phyloP scores from a whole-genome alignment of 345 rosid species.

The Garcia nutans region DNA sequence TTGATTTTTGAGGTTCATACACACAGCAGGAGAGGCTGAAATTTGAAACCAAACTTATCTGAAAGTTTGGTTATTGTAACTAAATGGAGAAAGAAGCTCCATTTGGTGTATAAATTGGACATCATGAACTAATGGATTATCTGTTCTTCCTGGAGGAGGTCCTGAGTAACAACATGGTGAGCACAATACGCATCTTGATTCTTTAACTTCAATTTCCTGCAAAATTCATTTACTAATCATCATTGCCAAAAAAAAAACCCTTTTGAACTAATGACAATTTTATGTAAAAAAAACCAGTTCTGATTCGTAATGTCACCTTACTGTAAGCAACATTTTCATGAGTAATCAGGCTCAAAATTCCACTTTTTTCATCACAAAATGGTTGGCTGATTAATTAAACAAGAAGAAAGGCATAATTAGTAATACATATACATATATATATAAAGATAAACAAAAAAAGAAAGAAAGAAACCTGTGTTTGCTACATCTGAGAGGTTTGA shows the following conservation, averaged over 20 bases:
- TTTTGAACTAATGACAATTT: background rate
- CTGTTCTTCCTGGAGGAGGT: conserved; percentile 77
- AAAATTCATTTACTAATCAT: background rate
- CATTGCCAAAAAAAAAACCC: background rate
- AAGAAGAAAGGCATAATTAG: too few species aligned
- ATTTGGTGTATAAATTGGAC: conserved; percentile 61
- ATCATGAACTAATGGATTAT: conserved; percentile 71
- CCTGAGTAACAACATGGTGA: conserved; percentile 48
- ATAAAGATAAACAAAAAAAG: background rate
- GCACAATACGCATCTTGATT: conserved; percentile 40
- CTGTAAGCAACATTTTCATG: conserved; percentile 42
- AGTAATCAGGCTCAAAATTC: conserved; percentile 37
- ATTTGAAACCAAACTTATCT: conserved; percentile 35
- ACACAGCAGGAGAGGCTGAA: conserved; percentile 30
- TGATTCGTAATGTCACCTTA: too few species aligned
- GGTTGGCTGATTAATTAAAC: conserved; percentile 42
- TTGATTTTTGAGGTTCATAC: conserved; percentile 11
- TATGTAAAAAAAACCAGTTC: too few species aligned
- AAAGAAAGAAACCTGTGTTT: conserved; percentile 39
- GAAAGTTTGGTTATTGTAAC: conserved; percentile 47
- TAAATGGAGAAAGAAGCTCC: conserved; percentile 60
- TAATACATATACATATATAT: background rate
- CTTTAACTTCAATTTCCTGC: conserved; percentile 41
- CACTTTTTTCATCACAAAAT: conserved; percentile 39
- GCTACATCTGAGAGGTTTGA: conserved; percentile 53